These are phyloP conservation scores for Kwoniella europaea DNA, from an alignment of 768 basidiomycete genomes.

Conservation along the genomic window DNA sequence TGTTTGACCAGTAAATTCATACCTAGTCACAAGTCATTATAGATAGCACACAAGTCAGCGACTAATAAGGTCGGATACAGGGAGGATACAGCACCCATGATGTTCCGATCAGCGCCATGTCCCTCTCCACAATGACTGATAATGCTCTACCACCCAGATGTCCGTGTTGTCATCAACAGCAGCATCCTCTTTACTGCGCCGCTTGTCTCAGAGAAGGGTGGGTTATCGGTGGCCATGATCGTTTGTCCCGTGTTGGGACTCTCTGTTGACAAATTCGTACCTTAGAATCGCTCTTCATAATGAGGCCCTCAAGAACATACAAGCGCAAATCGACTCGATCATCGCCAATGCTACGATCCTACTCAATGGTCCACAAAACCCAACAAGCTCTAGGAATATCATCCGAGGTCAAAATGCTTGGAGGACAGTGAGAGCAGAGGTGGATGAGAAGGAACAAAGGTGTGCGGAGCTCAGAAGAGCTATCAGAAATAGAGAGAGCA, in stretches of 20 bases:
- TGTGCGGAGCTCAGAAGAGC: conserved; percentile 16
- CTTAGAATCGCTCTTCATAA: conserved; percentile 15
- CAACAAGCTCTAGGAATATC: neutral
- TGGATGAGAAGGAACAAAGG: conserved; percentile 25
- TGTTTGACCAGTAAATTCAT: too few species aligned
- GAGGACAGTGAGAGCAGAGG: conserved; percentile 36
- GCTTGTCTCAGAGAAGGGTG: conserved; percentile 36
- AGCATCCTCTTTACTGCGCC: conserved; percentile 31
- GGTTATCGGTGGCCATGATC: conserved; percentile 5
- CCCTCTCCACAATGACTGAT: conserved; percentile 6
- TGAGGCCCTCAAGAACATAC: conserved; percentile 11
- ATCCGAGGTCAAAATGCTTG: conserved; percentile 26
- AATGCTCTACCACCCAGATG: conserved; percentile 14
- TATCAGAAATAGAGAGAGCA: conserved; percentile 12
- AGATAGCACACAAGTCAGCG: too few species aligned
- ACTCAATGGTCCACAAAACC: neutral
- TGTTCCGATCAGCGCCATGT: neutral
- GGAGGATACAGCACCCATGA: neutral
- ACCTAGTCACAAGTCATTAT: too few species aligned
- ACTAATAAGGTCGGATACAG: too few species aligned
- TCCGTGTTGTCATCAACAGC: conserved; percentile 23
- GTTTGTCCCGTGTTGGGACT: too few species aligned
- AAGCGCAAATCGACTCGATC: conserved; percentile 8
- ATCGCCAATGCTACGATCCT: neutral
- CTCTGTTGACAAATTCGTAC: too few species aligned